phyloP scores from a whole-genome alignment of 192 early-diverging fungal species.

The Entomortierella lignicola region DNA sequence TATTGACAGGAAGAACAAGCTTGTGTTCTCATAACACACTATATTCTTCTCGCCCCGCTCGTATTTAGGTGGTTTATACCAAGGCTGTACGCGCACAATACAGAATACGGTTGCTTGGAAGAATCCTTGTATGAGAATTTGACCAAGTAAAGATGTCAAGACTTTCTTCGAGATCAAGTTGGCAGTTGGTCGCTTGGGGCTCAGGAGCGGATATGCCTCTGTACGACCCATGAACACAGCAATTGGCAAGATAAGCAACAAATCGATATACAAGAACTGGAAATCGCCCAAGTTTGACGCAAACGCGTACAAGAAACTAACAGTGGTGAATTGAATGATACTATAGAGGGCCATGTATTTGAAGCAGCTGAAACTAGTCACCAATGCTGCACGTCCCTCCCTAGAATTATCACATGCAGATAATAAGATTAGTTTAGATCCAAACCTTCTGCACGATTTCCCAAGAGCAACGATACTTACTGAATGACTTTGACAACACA shows the following conservation, averaged over 20 bases:
- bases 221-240: constrained; percentile 93
- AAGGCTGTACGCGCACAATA: constrained; percentile 76
- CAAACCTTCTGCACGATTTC: background rate
- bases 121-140: constrained; percentile 82
- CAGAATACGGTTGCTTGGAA: constrained; percentile 86
- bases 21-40: constrained; percentile 88
- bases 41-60: constrained; percentile 79
- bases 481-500: constrained; percentile 93
- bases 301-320: constrained; percentile 91
- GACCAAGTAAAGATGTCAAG: constrained; percentile 90
- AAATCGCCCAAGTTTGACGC: constrained; percentile 92
- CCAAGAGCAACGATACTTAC: constrained; percentile 32
- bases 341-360: constrained; percentile 99
- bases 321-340: constrained; percentile 96
- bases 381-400: constrained; percentile 95
- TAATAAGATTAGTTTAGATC: too few species aligned
- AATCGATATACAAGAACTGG: constrained; percentile 96
- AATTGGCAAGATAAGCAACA: constrained; percentile 90
- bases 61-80: constrained; percentile 68
- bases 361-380: constrained; percentile 98
- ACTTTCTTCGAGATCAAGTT: constrained; percentile 92
- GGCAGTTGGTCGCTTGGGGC: constrained; percentile 88
- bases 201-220: constrained; percentile 79
- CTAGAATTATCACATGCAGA: constrained; percentile 36
- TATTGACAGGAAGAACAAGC: constrained; percentile 88